Evolutionary conservation across 1,284 basidiomycete species (phyloP), one percentile per base, ranked within the genome.

Genomic region (Moesziomyces parantarcticus): DNA sequence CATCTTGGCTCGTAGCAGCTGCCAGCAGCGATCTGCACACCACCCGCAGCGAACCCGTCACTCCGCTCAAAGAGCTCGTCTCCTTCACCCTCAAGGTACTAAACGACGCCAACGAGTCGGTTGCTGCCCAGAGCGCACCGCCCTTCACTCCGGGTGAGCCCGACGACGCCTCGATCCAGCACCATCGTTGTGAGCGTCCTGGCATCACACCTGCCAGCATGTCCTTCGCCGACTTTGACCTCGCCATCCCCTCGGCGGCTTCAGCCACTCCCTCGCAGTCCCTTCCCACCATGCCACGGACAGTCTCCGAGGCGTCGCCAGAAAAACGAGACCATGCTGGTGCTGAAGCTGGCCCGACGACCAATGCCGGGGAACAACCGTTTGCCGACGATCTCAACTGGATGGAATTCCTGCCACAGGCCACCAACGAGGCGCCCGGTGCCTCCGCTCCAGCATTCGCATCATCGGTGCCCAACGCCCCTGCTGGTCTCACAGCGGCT

Each of bases 61-160:
- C 63, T 4, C 69, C 69, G 13, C 63, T 72, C 49, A 72, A 72
- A 44, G 69, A 72, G 46, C 52, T 72, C 14, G 69, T 58, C 44
- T 58, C 69, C 3, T 72, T 72, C 59, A 59, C 69, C 5, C 56
- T 72, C 44, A 62, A 63, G 41, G 59, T 67, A 16, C 63, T 72
- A 42, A 62, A 57, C 40, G 69, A 72, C 20, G 63, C 63, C 46
- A 67, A 67, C 36, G 65, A 68, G 44, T 51, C 55, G 14, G 32
- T 56, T 11, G 32, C 48, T 23, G 45, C 55, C 11, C 58, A 59
- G 26, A 44, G 18, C 36, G 25, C 51, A 20, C 34, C 56, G 13
- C 58, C 63, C 0, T 67, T 56, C 46, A 61, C 58, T 16, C 69
- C 63, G 1, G 62, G 58, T 34, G 62, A 66, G 32, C 32, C 47